phyloP scores from a whole-genome alignment of 805 yeast genomes.

The Barnettozyma sucrosica region DNA sequence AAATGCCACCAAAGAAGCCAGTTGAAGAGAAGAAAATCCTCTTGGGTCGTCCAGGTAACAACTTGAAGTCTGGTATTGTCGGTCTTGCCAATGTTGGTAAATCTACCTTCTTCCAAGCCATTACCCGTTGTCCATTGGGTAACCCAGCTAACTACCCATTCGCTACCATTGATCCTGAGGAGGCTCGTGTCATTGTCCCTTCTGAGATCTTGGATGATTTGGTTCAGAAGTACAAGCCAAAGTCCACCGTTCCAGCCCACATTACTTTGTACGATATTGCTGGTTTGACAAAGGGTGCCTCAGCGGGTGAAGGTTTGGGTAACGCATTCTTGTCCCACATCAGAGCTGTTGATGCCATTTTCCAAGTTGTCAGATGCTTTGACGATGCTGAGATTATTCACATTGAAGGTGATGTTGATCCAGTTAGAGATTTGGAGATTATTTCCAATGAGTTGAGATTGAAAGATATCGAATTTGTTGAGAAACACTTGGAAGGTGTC shows the following conservation, averaged over 20 bases:
- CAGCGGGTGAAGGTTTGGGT: constrained; percentile 96
- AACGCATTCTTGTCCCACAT: constrained; percentile 95
- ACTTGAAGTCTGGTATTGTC: constrained; percentile 80
- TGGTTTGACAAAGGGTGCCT: constrained; percentile 95
- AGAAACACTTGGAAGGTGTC: constrained; percentile 71
- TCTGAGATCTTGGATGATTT: constrained; percentile 80
- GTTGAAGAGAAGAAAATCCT: constrained; percentile 66
- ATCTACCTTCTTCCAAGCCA: constrained; percentile 95
- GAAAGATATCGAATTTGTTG: constrained; percentile 93
- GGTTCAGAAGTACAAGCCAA: constrained; percentile 70
- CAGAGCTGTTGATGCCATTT: constrained; percentile 95
- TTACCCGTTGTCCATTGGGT: constrained; percentile 88
- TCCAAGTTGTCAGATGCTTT: constrained; percentile 95
- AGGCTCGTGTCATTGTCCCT: constrained; percentile 93
- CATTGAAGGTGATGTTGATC: constrained; percentile 94
- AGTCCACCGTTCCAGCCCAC: constrained; percentile 83
- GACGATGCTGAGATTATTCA: constrained; percentile 98
- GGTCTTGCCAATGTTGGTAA: constrained; percentile 95
- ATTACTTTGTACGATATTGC: constrained; percentile 96
- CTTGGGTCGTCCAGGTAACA: constrained; percentile 80
- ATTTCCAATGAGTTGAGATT: constrained; percentile 87
- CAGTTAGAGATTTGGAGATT: constrained; percentile 89
- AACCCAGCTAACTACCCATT: constrained; percentile 97
- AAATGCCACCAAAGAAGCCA: constrained; percentile 71
- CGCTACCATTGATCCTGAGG: constrained; percentile 98